phyloP scores from a whole-genome alignment of 78 protist genomes.

The Bigelowiella natans region DNA sequence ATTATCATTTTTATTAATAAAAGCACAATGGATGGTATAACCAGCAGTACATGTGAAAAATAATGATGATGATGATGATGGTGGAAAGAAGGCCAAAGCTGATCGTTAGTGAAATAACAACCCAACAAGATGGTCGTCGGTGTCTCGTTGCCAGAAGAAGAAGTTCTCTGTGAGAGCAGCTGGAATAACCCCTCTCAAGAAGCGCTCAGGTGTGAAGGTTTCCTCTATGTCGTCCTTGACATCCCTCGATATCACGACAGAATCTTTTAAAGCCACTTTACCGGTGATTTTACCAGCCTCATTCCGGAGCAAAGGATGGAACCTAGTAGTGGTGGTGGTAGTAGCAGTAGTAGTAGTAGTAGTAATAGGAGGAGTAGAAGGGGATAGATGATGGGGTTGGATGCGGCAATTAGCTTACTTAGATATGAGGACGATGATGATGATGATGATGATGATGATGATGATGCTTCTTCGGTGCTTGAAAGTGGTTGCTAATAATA shows the following conservation, averaged over 20 bases:
- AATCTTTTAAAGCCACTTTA: neutral
- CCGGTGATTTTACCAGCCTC: neutral
- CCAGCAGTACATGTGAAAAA: too few species aligned
- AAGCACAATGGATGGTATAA: too few species aligned
- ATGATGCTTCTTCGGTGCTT: too few species aligned
- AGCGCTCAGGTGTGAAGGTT: constrained; percentile 8
- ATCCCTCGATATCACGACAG: constrained; percentile 22
- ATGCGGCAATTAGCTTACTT: neutral
- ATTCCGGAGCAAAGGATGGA: neutral
- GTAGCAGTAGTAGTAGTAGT: neutral
- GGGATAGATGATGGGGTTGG: neutral
- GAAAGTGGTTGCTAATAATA: too few species aligned
- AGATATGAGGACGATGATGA: neutral
- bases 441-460: neutral
- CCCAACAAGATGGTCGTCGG: constrained; percentile 5
- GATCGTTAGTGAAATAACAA: too few species aligned
- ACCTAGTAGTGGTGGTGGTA: neutral
- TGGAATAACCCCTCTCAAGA: constrained; percentile 7
- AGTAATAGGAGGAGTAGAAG: neutral
- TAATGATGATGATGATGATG: too few species aligned
- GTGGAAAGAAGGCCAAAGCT: too few species aligned
- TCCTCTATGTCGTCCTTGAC: neutral
- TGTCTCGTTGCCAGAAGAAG: constrained; percentile 14
- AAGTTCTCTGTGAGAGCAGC: neutral
- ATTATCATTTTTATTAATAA: too few species aligned